Percentiles rank a stretch among this genome's conserved stretches.
Evolutionary conservation across 441 rosid species (phyloP).

Genomic region (Isatis lusitanica): DNA sequence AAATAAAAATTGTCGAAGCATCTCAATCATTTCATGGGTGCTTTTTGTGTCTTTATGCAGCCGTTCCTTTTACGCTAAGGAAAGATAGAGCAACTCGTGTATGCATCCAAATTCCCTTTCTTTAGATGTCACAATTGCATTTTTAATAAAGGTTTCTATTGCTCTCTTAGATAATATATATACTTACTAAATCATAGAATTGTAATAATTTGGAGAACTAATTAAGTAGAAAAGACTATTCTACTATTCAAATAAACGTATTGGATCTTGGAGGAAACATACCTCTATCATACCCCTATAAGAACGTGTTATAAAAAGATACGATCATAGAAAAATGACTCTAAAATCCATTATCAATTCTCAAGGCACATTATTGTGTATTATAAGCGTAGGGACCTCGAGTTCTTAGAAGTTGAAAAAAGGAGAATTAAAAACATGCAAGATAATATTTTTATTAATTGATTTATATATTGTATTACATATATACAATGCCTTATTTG

Average conservation of each 20-base stretch:
- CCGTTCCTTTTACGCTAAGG: slow-evolving; percentile 39
- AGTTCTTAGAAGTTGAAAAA: not conserved
- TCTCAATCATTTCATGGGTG: slow-evolving; percentile 35
- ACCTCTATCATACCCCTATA: not conserved
- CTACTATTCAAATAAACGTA: not conserved
- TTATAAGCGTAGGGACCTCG: slow-evolving; percentile 25
- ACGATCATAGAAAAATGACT: not conserved
- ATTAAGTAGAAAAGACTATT: not conserved
- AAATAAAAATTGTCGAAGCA: slow-evolving; percentile 19
- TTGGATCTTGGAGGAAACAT: not conserved
- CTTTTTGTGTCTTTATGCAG: slow-evolving; percentile 39
- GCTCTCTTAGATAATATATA: slow-evolving; percentile 1
- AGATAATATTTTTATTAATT: not conserved
- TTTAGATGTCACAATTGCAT: slow-evolving; percentile 5
- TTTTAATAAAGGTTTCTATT: not conserved
- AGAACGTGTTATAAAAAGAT: not conserved
- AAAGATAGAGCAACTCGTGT: slow-evolving; percentile 36
- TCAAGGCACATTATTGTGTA: not conserved
- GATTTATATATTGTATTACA: not conserved
- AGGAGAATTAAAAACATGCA: not conserved
- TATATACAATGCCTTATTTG: not conserved
- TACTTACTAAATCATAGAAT: not conserved
- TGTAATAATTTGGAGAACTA: not conserved
- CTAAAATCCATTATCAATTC: not conserved
- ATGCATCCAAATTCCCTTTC: slow-evolving; percentile 36